Conservation (phyloP, 805 yeast species). For the Suhomyces sp. region DNA sequence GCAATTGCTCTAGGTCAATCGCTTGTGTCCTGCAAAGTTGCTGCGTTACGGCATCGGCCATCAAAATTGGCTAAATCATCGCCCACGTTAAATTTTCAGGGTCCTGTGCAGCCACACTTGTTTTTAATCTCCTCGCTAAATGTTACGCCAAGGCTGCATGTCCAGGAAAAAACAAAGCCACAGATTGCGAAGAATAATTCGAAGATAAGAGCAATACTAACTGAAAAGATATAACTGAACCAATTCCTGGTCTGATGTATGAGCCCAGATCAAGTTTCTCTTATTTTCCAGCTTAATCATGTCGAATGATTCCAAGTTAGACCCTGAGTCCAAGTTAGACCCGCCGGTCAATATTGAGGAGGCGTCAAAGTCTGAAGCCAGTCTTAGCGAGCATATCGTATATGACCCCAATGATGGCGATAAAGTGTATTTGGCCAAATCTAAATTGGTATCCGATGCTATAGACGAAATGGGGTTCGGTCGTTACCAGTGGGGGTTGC, state of each 20-base stretch:
- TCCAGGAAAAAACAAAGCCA: not conserved
- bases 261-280: not conserved
- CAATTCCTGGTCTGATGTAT: not conserved
- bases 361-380: not conserved
- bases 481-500: slow-evolving; percentile 21
- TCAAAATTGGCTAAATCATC: not conserved
- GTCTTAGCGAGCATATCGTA: slow-evolving; percentile 3
- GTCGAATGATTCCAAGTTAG: not conserved
- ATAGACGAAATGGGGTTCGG: slow-evolving; percentile 39
- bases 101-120: not conserved
- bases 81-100: not conserved
- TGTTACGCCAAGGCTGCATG: not conserved
- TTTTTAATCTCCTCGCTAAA: not conserved
- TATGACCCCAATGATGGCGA: slow-evolving; percentile 9
- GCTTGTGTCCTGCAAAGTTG: no score
- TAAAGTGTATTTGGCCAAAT: slow-evolving; percentile 12
- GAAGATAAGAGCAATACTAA: not conserved
- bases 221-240: not conserved
- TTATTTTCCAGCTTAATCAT: not conserved
- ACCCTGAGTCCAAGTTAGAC: not conserved
- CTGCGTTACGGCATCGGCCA: not conserved
- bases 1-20: no score
- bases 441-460: slow-evolving; percentile 36
- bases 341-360: not conserved
- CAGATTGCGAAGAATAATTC: not conserved